phyloP scores from a whole-genome alignment of 345 rosid species.

The Syzygium aromaticum region DNA sequence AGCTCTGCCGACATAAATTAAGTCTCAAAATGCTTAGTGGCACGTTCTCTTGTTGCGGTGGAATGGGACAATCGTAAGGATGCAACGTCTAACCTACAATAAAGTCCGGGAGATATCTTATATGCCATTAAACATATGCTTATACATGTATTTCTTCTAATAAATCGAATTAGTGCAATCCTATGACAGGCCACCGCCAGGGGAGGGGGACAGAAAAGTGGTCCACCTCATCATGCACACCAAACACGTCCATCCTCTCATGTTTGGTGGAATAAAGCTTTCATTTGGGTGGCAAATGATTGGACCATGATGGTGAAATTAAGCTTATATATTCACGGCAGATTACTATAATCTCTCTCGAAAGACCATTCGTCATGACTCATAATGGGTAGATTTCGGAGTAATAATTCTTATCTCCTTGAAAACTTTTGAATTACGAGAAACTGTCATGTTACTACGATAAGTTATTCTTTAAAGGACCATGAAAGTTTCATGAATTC shows the following conservation, averaged over 20 bases:
- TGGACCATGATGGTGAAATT: neutral
- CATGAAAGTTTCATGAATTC: neutral
- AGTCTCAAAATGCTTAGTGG: neutral
- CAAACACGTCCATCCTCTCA: neutral
- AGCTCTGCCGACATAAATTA: neutral
- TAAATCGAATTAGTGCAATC: neutral
- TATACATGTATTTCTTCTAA: neutral
- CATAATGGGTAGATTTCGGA: neutral
- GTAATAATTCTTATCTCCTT: neutral
- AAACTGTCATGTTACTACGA: neutral
- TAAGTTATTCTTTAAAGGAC: neutral
- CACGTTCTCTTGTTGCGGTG: neutral
- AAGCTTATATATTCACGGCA: neutral
- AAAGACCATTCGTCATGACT: too few species aligned
- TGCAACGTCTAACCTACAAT: neutral
- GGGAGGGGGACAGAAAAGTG: neutral
- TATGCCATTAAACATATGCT: neutral
- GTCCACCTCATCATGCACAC: neutral
- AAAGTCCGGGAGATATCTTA: neutral
- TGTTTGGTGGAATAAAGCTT: neutral
- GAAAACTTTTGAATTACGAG: neutral
- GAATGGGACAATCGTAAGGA: neutral
- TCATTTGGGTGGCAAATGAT: neutral
- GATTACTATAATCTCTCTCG: neutral
- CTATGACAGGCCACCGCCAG: neutral